A percentile compares a stretch with the other conserved stretches of the same genome.
Evolutionary conservation across 441 rosid species (phyloP).

Genomic region (Adansonia grandidieri): DNA sequence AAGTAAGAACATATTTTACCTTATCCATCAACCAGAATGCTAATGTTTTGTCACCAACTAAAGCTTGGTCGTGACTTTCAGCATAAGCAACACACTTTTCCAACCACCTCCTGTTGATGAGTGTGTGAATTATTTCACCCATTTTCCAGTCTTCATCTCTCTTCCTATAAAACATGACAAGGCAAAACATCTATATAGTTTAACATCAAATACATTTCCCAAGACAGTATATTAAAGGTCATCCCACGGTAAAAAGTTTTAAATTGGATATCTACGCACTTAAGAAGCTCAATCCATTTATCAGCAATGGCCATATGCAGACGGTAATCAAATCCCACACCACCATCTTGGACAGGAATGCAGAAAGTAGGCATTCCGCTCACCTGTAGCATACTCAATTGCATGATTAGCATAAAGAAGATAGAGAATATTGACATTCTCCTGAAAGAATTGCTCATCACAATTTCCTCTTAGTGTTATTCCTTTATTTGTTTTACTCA

Average conservation of each 20-base stretch:
- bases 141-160: constrained; percentile 93
- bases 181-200: constrained; percentile 10
- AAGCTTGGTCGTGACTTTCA: constrained; percentile 99
- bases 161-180: constrained; percentile 50
- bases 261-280: constrained; percentile 52
- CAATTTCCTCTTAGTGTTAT: not conserved
- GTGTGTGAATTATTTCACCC: constrained; percentile 72
- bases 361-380: constrained; percentile 99
- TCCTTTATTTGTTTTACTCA: constrained; percentile 8
- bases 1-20: constrained; percentile 44
- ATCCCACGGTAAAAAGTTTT: not conserved
- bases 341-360: constrained; percentile 87
- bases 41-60: constrained; percentile 98
- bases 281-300: constrained; percentile 95
- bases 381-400: constrained; percentile 55
- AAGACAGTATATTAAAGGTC: constrained; percentile 14
- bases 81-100: constrained; percentile 92
- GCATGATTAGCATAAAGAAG: not conserved
- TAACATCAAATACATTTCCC: constrained; percentile 17
- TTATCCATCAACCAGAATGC: constrained; percentile 99
- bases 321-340: constrained; percentile 98
- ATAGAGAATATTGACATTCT: not conserved
- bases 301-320: constrained; percentile 98
- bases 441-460: constrained; percentile 3
- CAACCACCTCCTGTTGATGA: constrained; percentile 92